Evolutionary conservation across 1,139 yeast species (phyloP), one percentile per base, ranked within the genome.

Genomic region (Hansenula lynferdii): DNA sequence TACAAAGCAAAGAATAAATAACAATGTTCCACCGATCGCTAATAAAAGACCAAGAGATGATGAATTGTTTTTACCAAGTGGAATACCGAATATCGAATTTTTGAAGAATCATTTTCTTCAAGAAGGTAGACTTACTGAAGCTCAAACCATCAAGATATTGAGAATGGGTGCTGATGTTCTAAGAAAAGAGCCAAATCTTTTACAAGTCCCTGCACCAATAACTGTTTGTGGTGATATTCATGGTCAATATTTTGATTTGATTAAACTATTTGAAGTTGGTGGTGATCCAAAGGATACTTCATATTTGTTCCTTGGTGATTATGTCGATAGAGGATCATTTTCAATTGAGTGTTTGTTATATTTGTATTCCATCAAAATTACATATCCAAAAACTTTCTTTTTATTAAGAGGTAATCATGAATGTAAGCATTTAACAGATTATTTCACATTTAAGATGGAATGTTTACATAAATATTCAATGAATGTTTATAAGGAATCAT

Each of bases 161-260:
- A 58, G 66, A 25, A 71, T 70, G 58, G 95, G 95, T n/a, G 80
- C 90, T 0, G 70, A 69, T 32, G 61, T 80, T n/a, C 68, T 92
- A 45, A 61, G 72, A 25, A 58, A 64, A 34, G 97, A 92, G 56
- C 95, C 96, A 5, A 92, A 85, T 50, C 60, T 92, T 52, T 65
- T 92, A 41, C 73, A 73, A 23, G 85, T 92, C 2, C 90, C 90
- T 3, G 95, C 97, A 0, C 98, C 98, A 1, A 87, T 92, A 5
- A 90, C 97, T 1, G 89, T 92, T 2, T 90, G 97, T 65, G 97
- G 98, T 39, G 98, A 92, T 61, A 75, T 92, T 22, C 98, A 92
- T 61, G 98, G 98, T 8, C 98, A 92, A 60, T 87, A 78, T 61
- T 92, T 77, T 57, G 98, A 92, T 61, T 70, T 92, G 51, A 74